Conservation (phyloP, 2,329 filamentous ascomycete genomes). For the Sclerotinia minor region DNA sequence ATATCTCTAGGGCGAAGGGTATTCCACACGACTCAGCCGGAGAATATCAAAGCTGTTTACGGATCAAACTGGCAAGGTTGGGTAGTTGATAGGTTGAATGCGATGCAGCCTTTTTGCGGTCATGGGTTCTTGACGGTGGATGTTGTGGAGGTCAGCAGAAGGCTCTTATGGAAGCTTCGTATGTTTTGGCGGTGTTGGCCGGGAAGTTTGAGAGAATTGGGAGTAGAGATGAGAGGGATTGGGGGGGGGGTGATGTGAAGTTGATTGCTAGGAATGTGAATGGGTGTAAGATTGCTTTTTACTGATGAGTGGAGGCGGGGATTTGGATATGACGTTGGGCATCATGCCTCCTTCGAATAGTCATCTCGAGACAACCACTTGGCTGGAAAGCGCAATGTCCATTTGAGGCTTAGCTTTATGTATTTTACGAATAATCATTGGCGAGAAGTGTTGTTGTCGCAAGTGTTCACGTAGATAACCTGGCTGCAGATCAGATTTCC, state of each 20-base stretch:
- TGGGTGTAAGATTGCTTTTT: not conserved
- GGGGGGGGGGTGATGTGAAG: not conserved
- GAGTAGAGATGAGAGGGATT: not conserved
- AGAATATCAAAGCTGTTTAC: not conserved
- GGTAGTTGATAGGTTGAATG: not conserved
- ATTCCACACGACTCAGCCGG: not conserved
- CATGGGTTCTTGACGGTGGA: not conserved
- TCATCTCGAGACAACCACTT: not conserved
- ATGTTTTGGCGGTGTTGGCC: not conserved
- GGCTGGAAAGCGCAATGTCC: too few relatives aligned
- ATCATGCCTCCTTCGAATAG: not conserved
- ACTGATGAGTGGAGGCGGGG: not conserved
- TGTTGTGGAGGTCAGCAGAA: not conserved
- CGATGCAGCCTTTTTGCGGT: not conserved
- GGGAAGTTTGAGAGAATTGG: not conserved
- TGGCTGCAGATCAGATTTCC: slow-evolving; percentile 2
- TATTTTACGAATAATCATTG: too few relatives aligned
- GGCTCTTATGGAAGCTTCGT: not conserved
- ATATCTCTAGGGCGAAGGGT: not conserved
- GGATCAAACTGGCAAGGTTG: not conserved
- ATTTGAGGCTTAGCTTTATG: too few relatives aligned
- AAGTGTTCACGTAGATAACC: not conserved
- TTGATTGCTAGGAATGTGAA: not conserved
- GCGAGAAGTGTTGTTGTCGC: not conserved
- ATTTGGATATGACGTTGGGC: too few relatives aligned